Percentiles rank a stretch among this genome's conserved stretches.
phyloP scores from a whole-genome alignment of 2,329 filamentous ascomycete genomes.

The Cercospora brassicicola region DNA sequence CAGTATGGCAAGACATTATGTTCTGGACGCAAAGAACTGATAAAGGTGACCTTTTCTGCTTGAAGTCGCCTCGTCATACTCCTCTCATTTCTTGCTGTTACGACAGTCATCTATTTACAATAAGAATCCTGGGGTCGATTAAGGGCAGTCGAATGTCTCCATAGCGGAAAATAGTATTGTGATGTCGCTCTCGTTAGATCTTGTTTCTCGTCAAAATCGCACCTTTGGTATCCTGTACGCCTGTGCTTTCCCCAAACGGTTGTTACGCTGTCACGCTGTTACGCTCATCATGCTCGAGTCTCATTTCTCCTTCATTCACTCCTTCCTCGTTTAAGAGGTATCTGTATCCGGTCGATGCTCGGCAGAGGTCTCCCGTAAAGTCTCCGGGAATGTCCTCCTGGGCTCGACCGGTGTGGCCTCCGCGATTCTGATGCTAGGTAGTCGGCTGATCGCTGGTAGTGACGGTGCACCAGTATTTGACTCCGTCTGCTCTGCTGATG shows the following conservation, averaged over 20 bases:
- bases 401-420: slow-evolving; percentile 39
- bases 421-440: slow-evolving; percentile 49
- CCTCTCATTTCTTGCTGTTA: not conserved
- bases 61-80: not conserved
- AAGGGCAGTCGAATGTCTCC: not conserved
- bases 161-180: not conserved
- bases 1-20: too few species aligned
- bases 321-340: too few species aligned
- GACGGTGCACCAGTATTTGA: slow-evolving; percentile 30
- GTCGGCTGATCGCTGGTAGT: slow-evolving; percentile 43
- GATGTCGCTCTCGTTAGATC: slow-evolving; percentile 21
- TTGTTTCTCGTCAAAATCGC: slow-evolving; percentile 18
- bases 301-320: not conserved
- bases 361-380: slow-evolving; percentile 17
- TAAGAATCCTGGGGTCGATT: not conserved
- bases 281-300: not conserved
- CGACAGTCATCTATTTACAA: not conserved
- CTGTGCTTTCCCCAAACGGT: not conserved
- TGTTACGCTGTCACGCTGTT: not conserved
- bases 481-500: slow-evolving; percentile 2
- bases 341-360: slow-evolving; percentile 13
- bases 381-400: slow-evolving; percentile 18
- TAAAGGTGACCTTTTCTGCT: too few species aligned
- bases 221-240: not conserved
- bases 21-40: too few species aligned